Base-by-base conservation (phyloP, 1,284 basidiomycete species). In the Cryptococcus sp. region DNA sequence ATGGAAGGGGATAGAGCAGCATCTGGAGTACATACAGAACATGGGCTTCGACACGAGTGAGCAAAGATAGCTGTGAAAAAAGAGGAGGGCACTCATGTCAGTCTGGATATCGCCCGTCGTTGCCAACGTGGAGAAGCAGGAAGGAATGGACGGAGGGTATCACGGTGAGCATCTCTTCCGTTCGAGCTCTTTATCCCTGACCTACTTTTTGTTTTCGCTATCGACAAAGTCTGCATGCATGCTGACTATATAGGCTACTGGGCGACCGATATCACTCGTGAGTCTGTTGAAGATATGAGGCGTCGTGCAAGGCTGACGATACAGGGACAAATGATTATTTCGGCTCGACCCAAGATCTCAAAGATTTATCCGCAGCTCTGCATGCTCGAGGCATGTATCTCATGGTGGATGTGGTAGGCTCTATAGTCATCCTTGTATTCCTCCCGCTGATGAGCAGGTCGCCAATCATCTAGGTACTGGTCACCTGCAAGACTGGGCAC, bases 61-160 rank as follows among this genome's bases (percentile, higher is more conserved):
- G 64, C 32, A 23, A 5, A 22, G 22, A 16, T 35, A 10, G 14
- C 26, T 46, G 47, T 21, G 24, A 31, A 6, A 10, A 16, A 35
- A 21, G 4, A 12, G 0, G 16, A 11, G 6, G 19, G n/a, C 18
- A 21, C 43, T 44, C 23, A 42, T 11, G 33, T 14, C 66, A 60
- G 66, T 77, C 24, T 77, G 75, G 75, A 76, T 77, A 47, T 74
- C 72, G 7, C 75, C 75, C 16, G 60, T 75, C 26, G 71, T 72
- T 2, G 60, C 62, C 19, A 74, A 75, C 53, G 66, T 75, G n/a
- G 68, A 64, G 31, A 60, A 58, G 25, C 32, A 31, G 33, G 41
- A 26, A 34, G 62, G 52, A 1, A 48, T 57, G 6, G 71, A 70
- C 2, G 56, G 70, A 45, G 63, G 70, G 6, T 76, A 76, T 52